phyloP scores from a whole-genome alignment of 176 grass and related monocot genomes.

The Saccharum officinarum region DNA sequence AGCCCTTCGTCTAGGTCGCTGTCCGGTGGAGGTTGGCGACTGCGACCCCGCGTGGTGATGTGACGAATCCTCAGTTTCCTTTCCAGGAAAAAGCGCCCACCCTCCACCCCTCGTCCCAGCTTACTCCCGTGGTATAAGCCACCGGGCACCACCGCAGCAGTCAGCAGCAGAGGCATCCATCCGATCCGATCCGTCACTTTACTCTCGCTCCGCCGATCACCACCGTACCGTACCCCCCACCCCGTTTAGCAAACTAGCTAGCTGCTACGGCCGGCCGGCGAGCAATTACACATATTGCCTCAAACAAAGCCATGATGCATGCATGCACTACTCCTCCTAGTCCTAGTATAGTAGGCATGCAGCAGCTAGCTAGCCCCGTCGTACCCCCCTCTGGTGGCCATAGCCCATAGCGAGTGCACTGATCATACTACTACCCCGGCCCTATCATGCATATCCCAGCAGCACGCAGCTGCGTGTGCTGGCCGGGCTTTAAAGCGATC shows the following conservation, averaged over 20 bases:
- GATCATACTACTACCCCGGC: no score
- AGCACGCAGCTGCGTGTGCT: not conserved
- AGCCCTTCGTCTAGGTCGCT: constrained; percentile 45
- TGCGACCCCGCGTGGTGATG: constrained; percentile 61
- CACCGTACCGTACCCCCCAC: not conserved
- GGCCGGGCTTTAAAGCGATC: constrained; percentile 35
- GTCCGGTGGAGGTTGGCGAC: constrained; percentile 58
- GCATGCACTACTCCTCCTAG: not conserved
- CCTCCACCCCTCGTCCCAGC: constrained; percentile 25
- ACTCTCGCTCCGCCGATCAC: not conserved
- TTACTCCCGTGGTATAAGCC: constrained; percentile 51
- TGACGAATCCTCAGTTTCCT: constrained; percentile 95
- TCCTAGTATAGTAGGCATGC: not conserved
- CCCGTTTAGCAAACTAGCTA: not conserved
- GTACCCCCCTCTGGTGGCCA: not conserved
- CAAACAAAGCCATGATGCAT: not conserved
- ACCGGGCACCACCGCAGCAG: not conserved
- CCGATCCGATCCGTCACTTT: not conserved
- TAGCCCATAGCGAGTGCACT: not conserved
- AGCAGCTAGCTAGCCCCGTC: not conserved
- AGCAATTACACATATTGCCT: not conserved
- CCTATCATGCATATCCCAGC: not conserved
- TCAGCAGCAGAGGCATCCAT: not conserved
- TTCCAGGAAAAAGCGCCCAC: constrained; percentile 60
- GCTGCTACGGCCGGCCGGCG: not conserved